These are phyloP conservation scores for Metschnikowia reukaufii DNA, from an alignment of 805 yeast genomes.

Conservation along the genomic window DNA sequence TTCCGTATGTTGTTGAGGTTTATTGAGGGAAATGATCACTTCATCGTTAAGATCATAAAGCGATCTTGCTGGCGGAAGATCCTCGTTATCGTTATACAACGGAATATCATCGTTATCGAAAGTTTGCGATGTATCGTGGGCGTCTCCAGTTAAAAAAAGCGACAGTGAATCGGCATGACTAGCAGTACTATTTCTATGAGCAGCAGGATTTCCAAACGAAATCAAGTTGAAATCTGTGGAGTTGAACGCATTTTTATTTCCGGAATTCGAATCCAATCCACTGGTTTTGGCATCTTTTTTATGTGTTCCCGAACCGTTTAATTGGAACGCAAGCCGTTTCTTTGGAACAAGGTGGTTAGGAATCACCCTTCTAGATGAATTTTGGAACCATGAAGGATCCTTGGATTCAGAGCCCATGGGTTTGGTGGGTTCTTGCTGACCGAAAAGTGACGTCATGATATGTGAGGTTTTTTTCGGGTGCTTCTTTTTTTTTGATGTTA, in stretches of 20 bases:
- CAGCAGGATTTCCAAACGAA: constrained; percentile 32
- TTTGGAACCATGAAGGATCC: constrained; percentile 34
- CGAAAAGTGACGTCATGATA: constrained; percentile 13
- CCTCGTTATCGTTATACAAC: constrained; percentile 34
- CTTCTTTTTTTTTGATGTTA: background rate
- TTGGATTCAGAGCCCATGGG: background rate
- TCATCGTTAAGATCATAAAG: constrained; percentile 50
- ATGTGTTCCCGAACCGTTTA: constrained; percentile 24
- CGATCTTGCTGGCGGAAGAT: constrained; percentile 51
- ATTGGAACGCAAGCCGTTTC: constrained; percentile 41
- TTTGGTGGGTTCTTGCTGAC: constrained; percentile 7
- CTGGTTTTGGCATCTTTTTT: constrained; percentile 12
- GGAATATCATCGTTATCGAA: constrained; percentile 30
- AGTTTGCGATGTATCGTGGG: constrained; percentile 31
- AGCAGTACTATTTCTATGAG: constrained; percentile 21
- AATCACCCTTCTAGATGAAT: constrained; percentile 35
- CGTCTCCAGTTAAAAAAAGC: constrained; percentile 13
- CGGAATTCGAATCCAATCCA: background rate
- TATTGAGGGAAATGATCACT: constrained; percentile 36
- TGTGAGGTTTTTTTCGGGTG: background rate
- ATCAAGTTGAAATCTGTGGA: constrained; percentile 28
- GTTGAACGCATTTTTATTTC: constrained; percentile 9
- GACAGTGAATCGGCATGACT: constrained; percentile 20
- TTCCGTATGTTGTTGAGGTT: constrained; percentile 36
- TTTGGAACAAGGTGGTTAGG: constrained; percentile 44